phyloP scores from a whole-genome alignment of 2,329 filamentous ascomycete genomes.

The Aspergillus latus region DNA sequence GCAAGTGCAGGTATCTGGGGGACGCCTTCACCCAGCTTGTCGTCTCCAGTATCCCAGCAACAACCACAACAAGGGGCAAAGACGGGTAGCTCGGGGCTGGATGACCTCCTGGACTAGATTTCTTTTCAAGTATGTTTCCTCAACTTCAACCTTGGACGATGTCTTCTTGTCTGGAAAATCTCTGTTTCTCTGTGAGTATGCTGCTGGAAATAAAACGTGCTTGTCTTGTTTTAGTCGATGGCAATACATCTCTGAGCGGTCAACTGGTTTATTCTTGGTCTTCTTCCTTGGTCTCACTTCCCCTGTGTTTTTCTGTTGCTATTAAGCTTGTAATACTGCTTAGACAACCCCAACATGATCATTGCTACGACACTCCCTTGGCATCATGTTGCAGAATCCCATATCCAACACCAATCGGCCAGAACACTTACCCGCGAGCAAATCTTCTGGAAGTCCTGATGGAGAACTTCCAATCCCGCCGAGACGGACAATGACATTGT shows the following conservation, averaged over 20 bases:
- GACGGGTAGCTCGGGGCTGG: slow-evolving; percentile 39
- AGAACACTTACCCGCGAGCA: background rate
- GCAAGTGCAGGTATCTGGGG: slow-evolving; percentile 94
- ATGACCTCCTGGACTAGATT: slow-evolving; percentile 42
- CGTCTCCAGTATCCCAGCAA: slow-evolving; percentile 43
- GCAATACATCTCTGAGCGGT: slow-evolving; percentile 2
- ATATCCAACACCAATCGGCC: background rate
- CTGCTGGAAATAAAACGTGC: slow-evolving; percentile 11
- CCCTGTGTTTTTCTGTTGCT: background rate
- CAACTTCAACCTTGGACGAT: slow-evolving; percentile 9
- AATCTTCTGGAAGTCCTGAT: no score
- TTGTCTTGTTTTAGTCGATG: background rate
- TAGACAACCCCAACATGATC: background rate
- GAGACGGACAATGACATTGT: background rate
- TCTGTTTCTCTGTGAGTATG: slow-evolving; percentile 2
- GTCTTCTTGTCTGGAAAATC: slow-evolving; percentile 4
- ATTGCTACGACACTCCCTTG: background rate
- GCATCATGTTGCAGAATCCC: background rate
- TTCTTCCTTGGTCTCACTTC: background rate
- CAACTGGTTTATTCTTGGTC: background rate
- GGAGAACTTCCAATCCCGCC: background rate
- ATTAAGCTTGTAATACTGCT: background rate
- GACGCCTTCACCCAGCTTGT: slow-evolving; percentile 59
- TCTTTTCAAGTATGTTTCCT: slow-evolving; percentile 2
- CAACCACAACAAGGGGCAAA: slow-evolving; percentile 31